Base-by-base conservation (phyloP, 139 green algal species). In the Coccomyxa sp. region DNA sequence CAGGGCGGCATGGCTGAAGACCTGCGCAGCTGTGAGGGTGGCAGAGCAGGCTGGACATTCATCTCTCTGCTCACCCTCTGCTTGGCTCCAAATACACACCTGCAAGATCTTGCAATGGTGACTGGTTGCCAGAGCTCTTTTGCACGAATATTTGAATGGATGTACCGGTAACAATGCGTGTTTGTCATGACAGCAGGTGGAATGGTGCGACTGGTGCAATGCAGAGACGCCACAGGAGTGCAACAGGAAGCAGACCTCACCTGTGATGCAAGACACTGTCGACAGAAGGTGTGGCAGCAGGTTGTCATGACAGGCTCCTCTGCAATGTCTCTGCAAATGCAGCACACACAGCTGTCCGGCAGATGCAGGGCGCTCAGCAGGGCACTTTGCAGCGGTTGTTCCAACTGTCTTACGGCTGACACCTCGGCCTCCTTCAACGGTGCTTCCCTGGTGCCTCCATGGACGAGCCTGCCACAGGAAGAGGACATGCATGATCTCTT, bases 271-370 rank as follows among this genome's bases (percentile, higher is more conserved):
- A 91, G 77, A 82, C 91, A 95, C 79, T 96, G 89, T 32, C 81
- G 25, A 88, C 95, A 98, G 91, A 93, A 97, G 12, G 96, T 81
- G 87, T 98, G 95, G 21, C 84, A 58, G 87, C 95, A 98, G 1
- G 83, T 76, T 0, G 87, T 83, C 0, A 93, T 91, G 18, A 92
- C 85, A 0, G 93, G 80, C 23, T 94, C 91, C 86, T 98, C 95
- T 0, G 95, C 86, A 10, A 96, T 85, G 75, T 98, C 95, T 9
- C 85, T 85, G 86, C 95, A 97, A 68, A 89, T 81, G 0, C 83
- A 77, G 79, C 94, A 98, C 76, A 27, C 77, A 15, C 16, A 86
- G 66, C 25, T 30, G 45, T 74, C 81, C 10, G 63, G 77, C 68
- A 68, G 38, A 51, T 51, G 58, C 45, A 91, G 85, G 25, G 80